Evolutionary conservation across 208 protist genomes (phyloP).

Genomic region (Wallacemonas collosoma): DNA sequence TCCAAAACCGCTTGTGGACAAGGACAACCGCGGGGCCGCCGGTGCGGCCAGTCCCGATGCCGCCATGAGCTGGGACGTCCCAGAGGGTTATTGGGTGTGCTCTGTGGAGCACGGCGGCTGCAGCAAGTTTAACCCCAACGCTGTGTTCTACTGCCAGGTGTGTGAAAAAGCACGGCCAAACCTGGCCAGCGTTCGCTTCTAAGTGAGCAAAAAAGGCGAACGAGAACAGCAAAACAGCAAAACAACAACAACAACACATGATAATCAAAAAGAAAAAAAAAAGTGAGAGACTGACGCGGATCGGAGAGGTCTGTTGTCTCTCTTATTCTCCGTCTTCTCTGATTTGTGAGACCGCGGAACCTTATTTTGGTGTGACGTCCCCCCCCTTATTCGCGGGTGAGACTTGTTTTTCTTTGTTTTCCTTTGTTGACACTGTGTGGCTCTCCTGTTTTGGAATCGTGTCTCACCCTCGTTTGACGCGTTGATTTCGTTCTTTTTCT

Average conservation of each 20-base stretch:
- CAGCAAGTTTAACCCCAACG: conserved; percentile 84
- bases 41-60: not conserved
- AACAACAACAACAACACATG: too few relatives aligned
- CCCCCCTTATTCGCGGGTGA: too few relatives aligned
- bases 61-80: conserved; percentile 43
- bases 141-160: conserved; percentile 81
- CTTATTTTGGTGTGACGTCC: too few relatives aligned
- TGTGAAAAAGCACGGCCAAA: conserved; percentile 82
- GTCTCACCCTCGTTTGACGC: too few relatives aligned
- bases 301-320: too few relatives aligned
- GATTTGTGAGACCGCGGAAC: too few relatives aligned
- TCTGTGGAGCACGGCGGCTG: conserved; percentile 84
- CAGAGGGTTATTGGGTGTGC: conserved; percentile 82
- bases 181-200: conserved; percentile 71
- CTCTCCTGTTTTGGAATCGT: too few relatives aligned
- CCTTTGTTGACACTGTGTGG: too few relatives aligned
- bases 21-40: not conserved
- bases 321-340: too few relatives aligned
- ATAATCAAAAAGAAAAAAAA: not conserved
- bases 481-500: too few relatives aligned
- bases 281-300: too few relatives aligned
- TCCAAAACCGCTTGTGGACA: conserved; percentile 34
- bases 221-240: not conserved
- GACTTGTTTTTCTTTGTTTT: too few relatives aligned
- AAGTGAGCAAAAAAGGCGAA: conserved; percentile 13